Conservation (phyloP, 768 basidiomycete genomes). For the Thelephora ganbajun region DNA sequence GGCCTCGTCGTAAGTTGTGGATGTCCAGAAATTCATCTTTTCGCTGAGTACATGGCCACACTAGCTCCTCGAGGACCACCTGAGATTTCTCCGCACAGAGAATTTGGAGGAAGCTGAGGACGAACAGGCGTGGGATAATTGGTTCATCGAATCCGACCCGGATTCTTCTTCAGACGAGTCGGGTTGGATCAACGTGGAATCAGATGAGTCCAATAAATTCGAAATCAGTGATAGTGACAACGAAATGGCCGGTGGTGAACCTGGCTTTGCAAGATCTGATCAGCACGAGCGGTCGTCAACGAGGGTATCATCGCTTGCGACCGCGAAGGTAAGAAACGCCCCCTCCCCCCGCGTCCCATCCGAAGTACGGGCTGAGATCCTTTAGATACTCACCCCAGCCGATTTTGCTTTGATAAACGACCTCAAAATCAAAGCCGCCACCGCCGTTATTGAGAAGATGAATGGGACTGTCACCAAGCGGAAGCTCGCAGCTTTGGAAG, state of each 20-base stretch:
- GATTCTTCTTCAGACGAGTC: slow-evolving; percentile 36
- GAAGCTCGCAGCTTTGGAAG: slow-evolving; percentile 73
- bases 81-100: slow-evolving; percentile 58
- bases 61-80: slow-evolving; percentile 81
- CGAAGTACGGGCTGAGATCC: not conserved
- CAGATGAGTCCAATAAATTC: slow-evolving; percentile 52
- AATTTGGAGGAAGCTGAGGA: slow-evolving; percentile 38
- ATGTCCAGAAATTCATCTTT: not conserved
- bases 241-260: slow-evolving; percentile 23
- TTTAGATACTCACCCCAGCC: slow-evolving; percentile 89
- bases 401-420: slow-evolving; percentile 90
- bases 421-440: slow-evolving; percentile 68
- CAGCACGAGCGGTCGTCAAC: slow-evolving; percentile 17
- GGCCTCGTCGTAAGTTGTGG: slow-evolving; percentile 58
- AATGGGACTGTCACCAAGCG: slow-evolving; percentile 74
- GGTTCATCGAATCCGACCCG: slow-evolving; percentile 74
- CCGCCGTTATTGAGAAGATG: slow-evolving; percentile 50
- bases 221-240: slow-evolving; percentile 84
- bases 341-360: not conserved
- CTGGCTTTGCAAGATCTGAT: slow-evolving; percentile 10
- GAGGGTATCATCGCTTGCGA: slow-evolving; percentile 56
- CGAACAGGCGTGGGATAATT: slow-evolving; percentile 70
- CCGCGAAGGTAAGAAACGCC: slow-evolving; percentile 49
- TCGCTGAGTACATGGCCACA: not conserved
- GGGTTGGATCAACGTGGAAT: slow-evolving; percentile 67